phyloP scores from a whole-genome alignment of 78 protist genomes.

The Dictyostelium purpureum region DNA sequence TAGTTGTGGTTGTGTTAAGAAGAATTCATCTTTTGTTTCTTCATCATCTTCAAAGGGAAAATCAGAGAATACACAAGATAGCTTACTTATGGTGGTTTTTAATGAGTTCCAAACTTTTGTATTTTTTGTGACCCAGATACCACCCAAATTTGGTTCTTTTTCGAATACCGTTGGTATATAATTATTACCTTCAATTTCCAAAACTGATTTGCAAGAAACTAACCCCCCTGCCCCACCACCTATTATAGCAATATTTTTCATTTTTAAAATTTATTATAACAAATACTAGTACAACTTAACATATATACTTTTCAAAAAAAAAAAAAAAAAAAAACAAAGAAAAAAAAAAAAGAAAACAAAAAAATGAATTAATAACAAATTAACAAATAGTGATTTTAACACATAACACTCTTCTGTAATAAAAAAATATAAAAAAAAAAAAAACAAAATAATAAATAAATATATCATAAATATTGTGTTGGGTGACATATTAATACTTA shows the following conservation, averaged over 20 bases:
- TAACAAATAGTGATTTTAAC: no score
- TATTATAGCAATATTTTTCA: background rate
- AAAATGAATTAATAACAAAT: no score
- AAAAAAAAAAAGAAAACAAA: no score
- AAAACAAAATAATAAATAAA: no score
- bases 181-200: background rate
- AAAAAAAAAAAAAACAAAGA: no score
- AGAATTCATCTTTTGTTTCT: background rate
- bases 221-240: background rate
- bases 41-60: background rate
- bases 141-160: background rate
- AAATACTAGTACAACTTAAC: no score
- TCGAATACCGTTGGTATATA: conserved; percentile 5
- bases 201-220: background rate
- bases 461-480: no score
- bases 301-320: no score
- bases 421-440: no score
- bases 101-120: background rate
- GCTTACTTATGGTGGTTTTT: background rate
- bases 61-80: background rate
- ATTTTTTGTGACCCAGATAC: background rate
- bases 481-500: no score
- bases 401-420: no score
- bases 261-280: no score
- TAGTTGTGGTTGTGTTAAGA: background rate